Base-by-base conservation (phyloP, 169 alveolate genomes). In the Babesia gibsoni region DNA sequence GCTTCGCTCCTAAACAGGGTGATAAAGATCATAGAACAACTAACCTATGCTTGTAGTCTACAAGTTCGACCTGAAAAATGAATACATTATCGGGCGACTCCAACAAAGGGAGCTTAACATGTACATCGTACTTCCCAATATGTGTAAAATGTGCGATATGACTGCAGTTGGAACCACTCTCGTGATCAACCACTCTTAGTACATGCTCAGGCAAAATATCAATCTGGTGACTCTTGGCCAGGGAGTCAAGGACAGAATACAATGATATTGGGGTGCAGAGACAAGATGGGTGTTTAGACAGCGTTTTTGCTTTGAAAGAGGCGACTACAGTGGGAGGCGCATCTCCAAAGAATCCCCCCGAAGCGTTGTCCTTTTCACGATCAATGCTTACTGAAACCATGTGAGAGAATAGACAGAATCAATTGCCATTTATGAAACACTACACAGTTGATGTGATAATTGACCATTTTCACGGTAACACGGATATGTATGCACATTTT, bases 201-300 rank as follows among this genome's bases (percentile, higher is more conserved):
- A 74, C 23, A 25, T 74, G 81, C 0, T 54, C 63, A 1, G 84
- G 84, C 23, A 74, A 30, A 14, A 74, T 7, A 45, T 74, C 84
- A 12, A 64, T 52, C n/a, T 49, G 16, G 20, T 74, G 70, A 10
- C 35, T 37, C 32, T 30, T 74, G n/a, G 84, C 50, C 2, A 74
- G 41, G 14, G 48, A 32, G 43, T 74, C 84, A 12, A 74, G 69
- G 14, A 74, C 50, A 3, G 27, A 16, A 20, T 49, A 74, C 20
- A 74, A 20, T 1, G 84, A 66, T 23, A 74, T 14, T 0, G 84
- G 84, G n/a, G 73, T 29, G 33, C 52, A 4, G 39, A 48, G 45
- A 6, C 32, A 37, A 2, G 10, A 33, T 25, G 45, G 30, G 16
- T 63, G 68, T 22, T 39, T 48, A 16, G 57, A 35, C 16, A 72